Base-by-base conservation (phyloP, 257 asterid species). In the Vinca minor region DNA sequence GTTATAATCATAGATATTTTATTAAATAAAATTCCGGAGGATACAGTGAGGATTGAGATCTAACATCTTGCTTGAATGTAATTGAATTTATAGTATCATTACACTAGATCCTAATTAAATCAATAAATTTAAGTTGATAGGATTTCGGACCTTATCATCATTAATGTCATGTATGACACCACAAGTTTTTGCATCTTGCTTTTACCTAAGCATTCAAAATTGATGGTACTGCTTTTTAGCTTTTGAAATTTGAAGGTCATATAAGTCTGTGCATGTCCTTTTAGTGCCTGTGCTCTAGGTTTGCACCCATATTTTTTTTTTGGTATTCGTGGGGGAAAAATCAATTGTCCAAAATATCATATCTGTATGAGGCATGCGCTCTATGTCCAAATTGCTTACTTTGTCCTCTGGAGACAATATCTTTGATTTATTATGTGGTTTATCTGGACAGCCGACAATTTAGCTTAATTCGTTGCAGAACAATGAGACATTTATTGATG, bases 401-500 rank as follows among this genome's bases (percentile, higher is more conserved):
- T 44, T 50, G 31, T 26, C 3, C 39, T 55, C 39, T 21, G 39
- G 34, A n/a, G n/a, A 54, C 46, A 57, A 48, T 64, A 54, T 61
- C 31, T 28, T 38, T 48, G 5, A 59, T 63, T 8, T 70, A 56
- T 38, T 47, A 63, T 29, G 8, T 76, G 17, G 23, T 49, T 52
- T 65, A 18, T 63, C 20, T 31, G 46, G 35, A 53, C 66, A 26
- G 55, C 45, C 18, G 63, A 20, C 69, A 68, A 52, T 44, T 32
- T 71, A 57, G 57, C 14, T 67, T 59, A n/a, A 54, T 14, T 73
- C 73, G 73, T 81, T 70, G 78, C 96, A 93, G 98, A 94, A 78
- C 31, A 56, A 76, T 53, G 97, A 85, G 73, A 74, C 83, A 67
- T 85, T 82, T 75, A 79, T 60, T 75, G 95, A 93, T 26, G 97